Conservation (phyloP, 345 rosid genomes). For the Clausena lansium region DNA sequence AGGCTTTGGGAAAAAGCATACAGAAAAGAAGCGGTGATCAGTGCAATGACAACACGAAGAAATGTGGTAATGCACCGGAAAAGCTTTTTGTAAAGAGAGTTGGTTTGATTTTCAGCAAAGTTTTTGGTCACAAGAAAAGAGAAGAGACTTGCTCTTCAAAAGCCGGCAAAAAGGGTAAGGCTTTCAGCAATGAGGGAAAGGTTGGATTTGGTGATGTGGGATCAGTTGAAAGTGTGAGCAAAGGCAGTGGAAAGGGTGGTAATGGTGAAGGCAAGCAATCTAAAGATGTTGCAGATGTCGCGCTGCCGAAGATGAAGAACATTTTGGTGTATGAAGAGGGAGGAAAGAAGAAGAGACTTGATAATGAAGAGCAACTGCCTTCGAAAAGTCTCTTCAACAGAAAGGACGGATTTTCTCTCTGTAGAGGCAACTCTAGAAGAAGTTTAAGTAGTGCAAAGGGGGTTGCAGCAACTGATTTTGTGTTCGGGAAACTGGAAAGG, state of each 20-base stretch:
- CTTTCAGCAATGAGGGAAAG: neutral
- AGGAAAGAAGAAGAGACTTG: neutral
- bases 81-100: conserved; percentile 22
- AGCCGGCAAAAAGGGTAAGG: neutral
- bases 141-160: neutral
- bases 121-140: conserved; percentile 26
- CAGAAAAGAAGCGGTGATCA: conserved; percentile 8
- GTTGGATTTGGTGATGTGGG: neutral
- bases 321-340: conserved; percentile 6
- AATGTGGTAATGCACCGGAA: neutral
- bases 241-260: neutral
- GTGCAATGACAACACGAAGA: neutral
- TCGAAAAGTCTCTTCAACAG: neutral
- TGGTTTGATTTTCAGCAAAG: conserved; percentile 24
- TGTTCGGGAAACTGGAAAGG: conserved; percentile 2
- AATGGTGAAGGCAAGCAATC: neutral
- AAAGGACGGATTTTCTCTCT: neutral
- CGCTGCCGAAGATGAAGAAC: conserved; percentile 5
- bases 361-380: neutral
- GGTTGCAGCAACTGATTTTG: neutral
- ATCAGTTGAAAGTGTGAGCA: neutral
- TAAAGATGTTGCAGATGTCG: neutral
- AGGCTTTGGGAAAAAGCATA: conserved; percentile 23
- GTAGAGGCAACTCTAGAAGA: neutral
- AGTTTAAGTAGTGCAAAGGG: neutral